phyloP scores from a whole-genome alignment of 441 rosid species.

The Erodium moschatum region DNA sequence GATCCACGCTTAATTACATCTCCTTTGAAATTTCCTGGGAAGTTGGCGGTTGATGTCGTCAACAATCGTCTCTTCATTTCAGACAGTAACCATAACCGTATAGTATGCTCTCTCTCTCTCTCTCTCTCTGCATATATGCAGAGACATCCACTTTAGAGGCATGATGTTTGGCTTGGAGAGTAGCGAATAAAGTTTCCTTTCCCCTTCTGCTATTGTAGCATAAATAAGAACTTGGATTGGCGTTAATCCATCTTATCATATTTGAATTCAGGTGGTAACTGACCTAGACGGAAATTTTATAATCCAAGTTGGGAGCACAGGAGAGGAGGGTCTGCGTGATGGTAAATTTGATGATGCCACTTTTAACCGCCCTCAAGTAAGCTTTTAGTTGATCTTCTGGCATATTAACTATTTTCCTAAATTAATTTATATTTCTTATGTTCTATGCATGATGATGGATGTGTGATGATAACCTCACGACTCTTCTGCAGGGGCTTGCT shows the following conservation, averaged over 20 bases:
- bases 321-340: slow-evolving; percentile 72
- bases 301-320: slow-evolving; percentile 72
- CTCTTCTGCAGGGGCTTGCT: slow-evolving; percentile 65
- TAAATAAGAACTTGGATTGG: slow-evolving; percentile 4
- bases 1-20: slow-evolving; percentile 70
- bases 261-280: slow-evolving; percentile 64
- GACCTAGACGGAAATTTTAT: slow-evolving; percentile 82
- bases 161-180: not conserved
- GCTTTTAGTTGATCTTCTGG: slow-evolving; percentile 11
- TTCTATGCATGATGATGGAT: slow-evolving; percentile 1
- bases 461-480: slow-evolving; percentile 11
- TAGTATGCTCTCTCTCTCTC: slow-evolving; percentile 42
- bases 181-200: not conserved
- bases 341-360: slow-evolving; percentile 81
- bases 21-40: slow-evolving; percentile 91
- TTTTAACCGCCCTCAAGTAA: slow-evolving; percentile 82
- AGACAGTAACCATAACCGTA: slow-evolving; percentile 94
- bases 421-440: slow-evolving; percentile 8
- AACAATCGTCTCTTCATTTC: slow-evolving; percentile 88
- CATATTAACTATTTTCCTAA: not conserved
- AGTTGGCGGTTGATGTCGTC: slow-evolving; percentile 73
- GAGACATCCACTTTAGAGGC: not conserved
- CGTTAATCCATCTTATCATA: slow-evolving; percentile 3
- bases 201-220: not conserved
- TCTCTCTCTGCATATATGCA: slow-evolving; percentile 1